A percentile compares a stretch with the other conserved stretches of the same genome.
Evolutionary conservation across 495 filamentous ascomycete genomes (phyloP).

Genomic region (Penicillium steckii): DNA sequence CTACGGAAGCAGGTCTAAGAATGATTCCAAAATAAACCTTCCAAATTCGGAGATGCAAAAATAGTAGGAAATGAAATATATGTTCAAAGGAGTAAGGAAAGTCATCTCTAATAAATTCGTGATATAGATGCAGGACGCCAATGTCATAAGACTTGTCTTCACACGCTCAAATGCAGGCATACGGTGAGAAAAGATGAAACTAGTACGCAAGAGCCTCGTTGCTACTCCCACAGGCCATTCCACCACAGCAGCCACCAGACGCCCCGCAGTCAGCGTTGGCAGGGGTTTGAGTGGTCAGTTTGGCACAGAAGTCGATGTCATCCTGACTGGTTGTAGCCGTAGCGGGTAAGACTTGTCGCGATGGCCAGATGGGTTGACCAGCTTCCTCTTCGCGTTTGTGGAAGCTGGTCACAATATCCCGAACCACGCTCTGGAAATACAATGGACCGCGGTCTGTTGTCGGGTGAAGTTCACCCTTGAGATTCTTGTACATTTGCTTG

Average conservation of each 20-base stretch:
- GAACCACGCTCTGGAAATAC: conserved; percentile 45
- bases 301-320: conserved; percentile 41
- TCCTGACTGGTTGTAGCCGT: conserved; percentile 29
- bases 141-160: not conserved
- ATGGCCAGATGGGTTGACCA: conserved; percentile 48
- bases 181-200: conserved; percentile 4
- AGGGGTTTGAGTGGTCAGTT: conserved; percentile 21
- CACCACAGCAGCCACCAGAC: conserved; percentile 21
- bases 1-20: no score
- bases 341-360: conserved; percentile 36
- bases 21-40: no score
- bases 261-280: conserved; percentile 8
- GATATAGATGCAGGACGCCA: not conserved
- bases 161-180: not conserved
- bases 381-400: conserved; percentile 38
- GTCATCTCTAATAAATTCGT: not conserved
- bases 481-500: conserved; percentile 40
- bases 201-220: conserved; percentile 20
- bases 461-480: conserved; percentile 47
- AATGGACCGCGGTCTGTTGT: conserved; percentile 43
- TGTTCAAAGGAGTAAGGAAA: no score
- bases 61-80: no score
- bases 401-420: conserved; percentile 39
- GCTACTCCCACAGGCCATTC: conserved; percentile 18
- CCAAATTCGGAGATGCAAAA: no score